Conservation (phyloP, 306 rosid genomes). For the Corylus americana region DNA sequence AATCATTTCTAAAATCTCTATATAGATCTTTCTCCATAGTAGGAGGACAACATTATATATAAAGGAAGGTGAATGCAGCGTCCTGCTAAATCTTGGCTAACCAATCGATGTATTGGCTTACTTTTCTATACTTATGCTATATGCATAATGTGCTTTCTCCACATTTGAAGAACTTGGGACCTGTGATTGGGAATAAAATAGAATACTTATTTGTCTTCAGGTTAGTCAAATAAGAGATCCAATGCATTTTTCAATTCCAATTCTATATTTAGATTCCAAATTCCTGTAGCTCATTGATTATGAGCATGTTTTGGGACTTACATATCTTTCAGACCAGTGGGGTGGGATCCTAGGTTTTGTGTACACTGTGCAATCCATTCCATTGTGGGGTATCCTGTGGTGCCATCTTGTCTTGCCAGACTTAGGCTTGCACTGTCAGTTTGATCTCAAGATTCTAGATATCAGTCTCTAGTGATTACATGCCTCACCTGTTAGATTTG, state of each 20-base stretch:
- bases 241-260: not conserved
- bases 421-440: not conserved
- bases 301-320: not conserved
- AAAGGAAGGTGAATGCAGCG: not conserved
- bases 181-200: not conserved
- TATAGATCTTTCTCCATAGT: not conserved
- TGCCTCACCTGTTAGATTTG: not conserved
- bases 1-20: not conserved
- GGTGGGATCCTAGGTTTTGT: not conserved
- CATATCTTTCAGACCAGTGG: not conserved
- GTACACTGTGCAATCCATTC: not conserved
- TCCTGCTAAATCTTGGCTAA: not conserved
- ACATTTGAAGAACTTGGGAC: not conserved
- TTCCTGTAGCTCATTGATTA: not conserved
- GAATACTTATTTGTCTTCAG: not conserved
- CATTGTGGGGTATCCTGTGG: not conserved
- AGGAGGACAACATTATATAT: not conserved
- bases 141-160: not conserved
- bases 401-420: not conserved
- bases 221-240: not conserved
- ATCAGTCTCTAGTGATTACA: not conserved
- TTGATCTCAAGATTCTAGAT: not conserved
- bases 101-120: not conserved
- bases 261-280: not conserved
- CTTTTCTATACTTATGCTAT: not conserved